Conservation (phyloP, 345 rosid species). For the Ricinus communis region DNA sequence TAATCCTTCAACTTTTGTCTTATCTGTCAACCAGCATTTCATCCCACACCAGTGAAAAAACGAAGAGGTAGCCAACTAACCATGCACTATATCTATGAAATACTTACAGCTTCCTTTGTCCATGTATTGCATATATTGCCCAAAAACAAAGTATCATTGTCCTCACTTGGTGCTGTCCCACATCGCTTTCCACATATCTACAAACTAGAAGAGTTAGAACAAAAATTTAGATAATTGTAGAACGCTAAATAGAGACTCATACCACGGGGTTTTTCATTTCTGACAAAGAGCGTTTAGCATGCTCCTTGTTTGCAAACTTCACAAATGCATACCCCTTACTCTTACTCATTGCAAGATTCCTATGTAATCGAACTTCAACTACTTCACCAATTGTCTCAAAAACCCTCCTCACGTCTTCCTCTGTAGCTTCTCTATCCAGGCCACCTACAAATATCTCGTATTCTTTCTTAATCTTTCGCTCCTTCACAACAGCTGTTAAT, state of each 20-base stretch:
- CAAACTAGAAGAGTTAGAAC: slow-evolving; percentile 9
- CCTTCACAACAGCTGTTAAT: slow-evolving; percentile 46
- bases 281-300: slow-evolving; percentile 52
- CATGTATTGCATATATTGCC: slow-evolving; percentile 72
- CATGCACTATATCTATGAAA: slow-evolving; percentile 12
- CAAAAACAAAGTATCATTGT: slow-evolving; percentile 59
- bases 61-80: not conserved
- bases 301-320: slow-evolving; percentile 54
- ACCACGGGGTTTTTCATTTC: slow-evolving; percentile 71
- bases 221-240: not conserved
- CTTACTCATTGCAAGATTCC: slow-evolving; percentile 40
- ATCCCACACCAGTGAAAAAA: slow-evolving; percentile 23
- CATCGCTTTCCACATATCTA: slow-evolving; percentile 68
- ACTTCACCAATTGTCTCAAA: slow-evolving; percentile 61
- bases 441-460: slow-evolving; percentile 65
- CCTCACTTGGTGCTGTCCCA: slow-evolving; percentile 66
- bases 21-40: slow-evolving; percentile 38
- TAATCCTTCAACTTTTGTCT: slow-evolving; percentile 56
- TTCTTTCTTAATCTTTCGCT: slow-evolving; percentile 55
- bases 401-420: slow-evolving; percentile 54
- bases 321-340: slow-evolving; percentile 71
- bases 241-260: slow-evolving; percentile 19
- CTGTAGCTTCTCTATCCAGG: slow-evolving; percentile 54
- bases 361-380: slow-evolving; percentile 55
- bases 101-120: slow-evolving; percentile 69